Base-by-base conservation (phyloP, 2,329 filamentous ascomycete species). In the Aspergillus texensis region DNA sequence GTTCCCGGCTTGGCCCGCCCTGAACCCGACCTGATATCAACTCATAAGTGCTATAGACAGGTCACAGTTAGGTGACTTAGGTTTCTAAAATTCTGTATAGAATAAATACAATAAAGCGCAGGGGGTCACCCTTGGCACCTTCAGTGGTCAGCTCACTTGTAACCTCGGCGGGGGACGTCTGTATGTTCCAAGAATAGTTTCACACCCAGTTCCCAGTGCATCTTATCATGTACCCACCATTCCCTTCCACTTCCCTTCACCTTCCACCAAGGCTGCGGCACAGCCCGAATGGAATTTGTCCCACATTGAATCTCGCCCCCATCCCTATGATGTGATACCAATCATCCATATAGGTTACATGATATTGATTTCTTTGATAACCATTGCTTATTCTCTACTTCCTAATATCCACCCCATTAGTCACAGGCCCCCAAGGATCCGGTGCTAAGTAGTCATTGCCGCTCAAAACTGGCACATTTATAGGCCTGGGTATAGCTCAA, bases 261-360 rank as follows among this genome's bases (percentile, higher is more conserved):
- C 21, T 24, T 58, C 64, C 64, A 69, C 60, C 65, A 65, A 19
- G 57, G 34, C 11, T 12, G 6, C 21, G 58, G 48, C 21, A 54
- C 57, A 16, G 59, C 28, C 26, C 64, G 59, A 61, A 72, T 45
- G 5, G 63, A 63, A 57, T 72, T 72, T 12, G 61, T 65, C 3
- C 66, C 69, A 43, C 69, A 72, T 60, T 71, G 69, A n/a, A 72
- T 63, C 58, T 72, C 69, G 1, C 70, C 69, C 8, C 57, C 62
- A 36, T 61, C 58, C 19, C 45, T 58, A 65, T 72, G 70, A 60
- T 72, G 70, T 32, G 67, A 53, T 63, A 66, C 64, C 60, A 70
- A 56, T 71, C 58, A 60, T 71, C 68, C 16, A 71, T 50, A 59
- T 65, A 72, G 3, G 28, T 53, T 16, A 71, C 65, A 26, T 60